Evolutionary conservation across 768 basidiomycete genomes (phyloP).

Genomic region (Tephrocybe sp.): DNA sequence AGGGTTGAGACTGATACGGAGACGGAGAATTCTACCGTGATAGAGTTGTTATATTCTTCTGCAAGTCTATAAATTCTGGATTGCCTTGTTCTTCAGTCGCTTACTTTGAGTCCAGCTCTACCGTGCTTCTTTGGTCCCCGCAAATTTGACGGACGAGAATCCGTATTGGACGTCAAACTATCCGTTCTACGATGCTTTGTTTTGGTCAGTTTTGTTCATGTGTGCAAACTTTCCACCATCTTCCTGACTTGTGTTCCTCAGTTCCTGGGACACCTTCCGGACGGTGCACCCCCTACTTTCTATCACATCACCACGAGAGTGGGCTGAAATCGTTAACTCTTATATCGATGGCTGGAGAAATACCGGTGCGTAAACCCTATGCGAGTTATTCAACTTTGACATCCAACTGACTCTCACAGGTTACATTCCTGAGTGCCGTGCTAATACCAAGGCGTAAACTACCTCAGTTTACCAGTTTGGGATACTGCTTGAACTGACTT

Average conservation of each 20-base stretch:
- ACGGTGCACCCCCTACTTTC: constrained; percentile 53
- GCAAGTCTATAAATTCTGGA: constrained; percentile 22
- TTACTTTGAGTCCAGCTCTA: constrained; percentile 36
- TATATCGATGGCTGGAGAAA: constrained; percentile 54
- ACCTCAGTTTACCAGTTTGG: neutral
- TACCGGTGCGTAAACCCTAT: constrained; percentile 29
- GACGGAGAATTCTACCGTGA: constrained; percentile 40
- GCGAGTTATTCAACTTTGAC: neutral
- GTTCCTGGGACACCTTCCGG: constrained; percentile 57
- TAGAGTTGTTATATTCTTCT: constrained; percentile 48
- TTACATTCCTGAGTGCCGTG: constrained; percentile 49
- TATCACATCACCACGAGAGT: constrained; percentile 42
- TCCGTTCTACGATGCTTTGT: constrained; percentile 52
- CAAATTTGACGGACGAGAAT: constrained; percentile 50
- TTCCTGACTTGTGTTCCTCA: constrained; percentile 17
- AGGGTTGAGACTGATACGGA: constrained; percentile 33
- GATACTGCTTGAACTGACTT: neutral
- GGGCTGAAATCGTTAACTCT: constrained; percentile 46
- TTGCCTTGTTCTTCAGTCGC: neutral
- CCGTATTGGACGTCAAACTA: constrained; percentile 47
- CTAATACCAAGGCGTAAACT: constrained; percentile 47
- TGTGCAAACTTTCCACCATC: neutral
- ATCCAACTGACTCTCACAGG: constrained; percentile 26
- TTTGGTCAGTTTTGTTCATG: constrained; percentile 35
- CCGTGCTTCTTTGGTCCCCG: constrained; percentile 49